These are phyloP conservation scores for Niebla homalea DNA, from an alignment of 495 filamentous ascomycete genomes.

Conservation along the genomic window DNA sequence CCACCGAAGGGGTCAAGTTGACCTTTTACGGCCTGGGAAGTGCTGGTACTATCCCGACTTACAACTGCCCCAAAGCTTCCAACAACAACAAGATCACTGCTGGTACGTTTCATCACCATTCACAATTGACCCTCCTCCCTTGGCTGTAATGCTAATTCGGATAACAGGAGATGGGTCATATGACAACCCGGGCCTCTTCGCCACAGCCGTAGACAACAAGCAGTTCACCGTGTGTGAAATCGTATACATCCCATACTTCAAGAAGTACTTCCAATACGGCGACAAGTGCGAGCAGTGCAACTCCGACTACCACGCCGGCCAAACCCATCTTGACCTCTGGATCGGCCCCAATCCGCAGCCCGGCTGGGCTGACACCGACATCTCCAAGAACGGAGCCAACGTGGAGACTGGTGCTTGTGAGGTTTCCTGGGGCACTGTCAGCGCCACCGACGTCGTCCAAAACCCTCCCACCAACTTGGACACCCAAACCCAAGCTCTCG, in stretches of 20 bases:
- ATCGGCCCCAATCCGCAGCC: conserved; percentile 22
- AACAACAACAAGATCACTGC: not conserved
- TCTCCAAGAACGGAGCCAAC: not conserved
- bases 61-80: not conserved
- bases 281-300: conserved; percentile 22
- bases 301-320: conserved; percentile 15
- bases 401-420: conserved; percentile 17
- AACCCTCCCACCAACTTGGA: conserved; percentile 1
- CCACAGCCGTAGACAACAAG: conserved; percentile 23
- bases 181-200: conserved; percentile 32
- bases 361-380: conserved; percentile 13
- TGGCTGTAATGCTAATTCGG: not conserved
- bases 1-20: not conserved
- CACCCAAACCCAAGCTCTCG: not conserved
- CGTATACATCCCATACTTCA: conserved; percentile 29
- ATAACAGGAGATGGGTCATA: conserved; percentile 27
- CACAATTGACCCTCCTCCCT: no score
- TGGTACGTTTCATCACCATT: not conserved
- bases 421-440: conserved; percentile 12
- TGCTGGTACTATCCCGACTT: not conserved
- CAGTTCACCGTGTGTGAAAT: conserved; percentile 30
- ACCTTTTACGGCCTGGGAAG: not conserved
- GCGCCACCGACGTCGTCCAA: conserved; percentile 2
- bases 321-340: conserved; percentile 28
- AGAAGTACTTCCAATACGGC: conserved; percentile 29